These are phyloP conservation scores for Acanthamoeba polyphaga DNA, from an alignment of 208 protist genomes.

Conservation along the genomic window DNA sequence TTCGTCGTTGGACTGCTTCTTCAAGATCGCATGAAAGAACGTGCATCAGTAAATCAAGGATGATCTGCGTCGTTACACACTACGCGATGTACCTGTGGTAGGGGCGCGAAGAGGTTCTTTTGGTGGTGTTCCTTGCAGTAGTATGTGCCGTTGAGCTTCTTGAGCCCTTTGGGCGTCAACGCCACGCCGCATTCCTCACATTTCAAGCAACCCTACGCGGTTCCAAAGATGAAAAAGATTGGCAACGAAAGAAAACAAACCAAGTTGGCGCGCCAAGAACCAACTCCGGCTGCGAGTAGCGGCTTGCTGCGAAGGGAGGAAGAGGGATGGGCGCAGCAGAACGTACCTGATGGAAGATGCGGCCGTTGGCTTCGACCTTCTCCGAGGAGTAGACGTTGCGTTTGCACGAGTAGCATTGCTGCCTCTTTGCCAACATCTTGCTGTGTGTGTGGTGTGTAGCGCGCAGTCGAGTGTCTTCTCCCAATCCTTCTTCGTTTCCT, in stretches of 20 bases:
- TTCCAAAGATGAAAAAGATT: neutral
- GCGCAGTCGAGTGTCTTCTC: neutral
- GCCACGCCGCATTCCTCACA: conserved; percentile 6
- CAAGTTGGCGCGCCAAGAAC: too few species aligned
- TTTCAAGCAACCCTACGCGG: neutral
- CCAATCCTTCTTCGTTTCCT: neutral
- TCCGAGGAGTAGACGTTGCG: conserved; percentile 14
- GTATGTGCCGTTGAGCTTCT: neutral
- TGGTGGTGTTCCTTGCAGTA: conserved; percentile 36
- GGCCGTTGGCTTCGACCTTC: conserved; percentile 12
- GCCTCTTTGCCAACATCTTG: conserved; percentile 41
- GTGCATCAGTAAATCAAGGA: neutral
- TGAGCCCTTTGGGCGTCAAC: neutral
- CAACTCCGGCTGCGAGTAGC: too few species aligned
- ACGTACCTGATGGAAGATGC: conserved; percentile 44
- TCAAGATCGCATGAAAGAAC: neutral
- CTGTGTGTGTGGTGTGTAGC: neutral
- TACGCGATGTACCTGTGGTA: neutral
- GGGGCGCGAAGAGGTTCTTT: conserved; percentile 20
- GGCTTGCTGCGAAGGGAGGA: too few species aligned
- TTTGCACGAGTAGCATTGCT: conserved; percentile 43
- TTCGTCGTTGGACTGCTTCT: neutral
- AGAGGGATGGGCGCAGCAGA: too few species aligned
- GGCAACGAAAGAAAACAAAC: too few species aligned
- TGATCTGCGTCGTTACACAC: neutral